Evolutionary conservation across 176 grass and related monocot species (phyloP).

Genomic region (Zizania latifolia): DNA sequence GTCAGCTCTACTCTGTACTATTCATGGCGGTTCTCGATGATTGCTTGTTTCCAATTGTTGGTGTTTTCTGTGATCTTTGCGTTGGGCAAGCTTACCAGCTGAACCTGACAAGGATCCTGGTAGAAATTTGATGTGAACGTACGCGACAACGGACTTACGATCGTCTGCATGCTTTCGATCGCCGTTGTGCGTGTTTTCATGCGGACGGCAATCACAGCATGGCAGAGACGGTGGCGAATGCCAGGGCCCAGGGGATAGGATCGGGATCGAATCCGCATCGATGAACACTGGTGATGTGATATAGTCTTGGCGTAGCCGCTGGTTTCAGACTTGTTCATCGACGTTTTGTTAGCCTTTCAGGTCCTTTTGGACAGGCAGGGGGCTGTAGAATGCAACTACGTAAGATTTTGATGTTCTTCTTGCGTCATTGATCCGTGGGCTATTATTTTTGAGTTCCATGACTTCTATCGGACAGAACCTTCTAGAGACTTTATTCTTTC

Average conservation of each 20-base stretch:
- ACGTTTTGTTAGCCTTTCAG: not conserved
- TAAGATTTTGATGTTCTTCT: not conserved
- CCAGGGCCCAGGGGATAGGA: not conserved
- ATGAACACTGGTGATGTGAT: not conserved
- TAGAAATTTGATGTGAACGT: not conserved
- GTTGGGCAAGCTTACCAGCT: not conserved
- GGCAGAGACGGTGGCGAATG: not conserved
- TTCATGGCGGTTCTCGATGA: not conserved
- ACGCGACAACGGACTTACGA: not conserved
- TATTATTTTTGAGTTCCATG: not conserved
- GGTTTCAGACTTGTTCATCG: not conserved
- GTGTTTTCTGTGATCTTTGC: not conserved
- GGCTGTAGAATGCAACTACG: not conserved
- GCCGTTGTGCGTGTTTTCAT: not conserved
- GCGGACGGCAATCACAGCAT: not conserved
- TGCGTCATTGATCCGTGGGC: not conserved
- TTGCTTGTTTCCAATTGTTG: constrained; percentile 4
- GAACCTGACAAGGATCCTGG: not conserved
- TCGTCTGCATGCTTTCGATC: constrained; percentile 16
- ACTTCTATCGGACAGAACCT: not conserved
- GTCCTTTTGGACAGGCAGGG: not conserved
- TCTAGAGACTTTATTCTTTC: too few species aligned
- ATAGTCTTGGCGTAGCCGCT: not conserved
- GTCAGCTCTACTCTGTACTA: constrained; percentile 5
- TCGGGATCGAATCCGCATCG: not conserved